phyloP scores from a whole-genome alignment of 257 asterid species.

The Marsdenia floribunda region DNA sequence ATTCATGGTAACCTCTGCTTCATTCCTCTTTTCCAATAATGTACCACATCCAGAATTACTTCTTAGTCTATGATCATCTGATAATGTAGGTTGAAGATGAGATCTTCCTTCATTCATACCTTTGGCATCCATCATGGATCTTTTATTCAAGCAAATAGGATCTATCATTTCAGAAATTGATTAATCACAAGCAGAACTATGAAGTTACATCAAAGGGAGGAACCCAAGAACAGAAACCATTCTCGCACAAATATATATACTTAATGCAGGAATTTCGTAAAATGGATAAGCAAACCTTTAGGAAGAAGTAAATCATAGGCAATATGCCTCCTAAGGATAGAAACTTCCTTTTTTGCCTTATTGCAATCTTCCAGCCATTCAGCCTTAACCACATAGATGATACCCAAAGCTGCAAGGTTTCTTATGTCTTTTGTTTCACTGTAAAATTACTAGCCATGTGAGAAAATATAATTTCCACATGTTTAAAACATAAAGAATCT shows the following conservation, averaged over 20 bases:
- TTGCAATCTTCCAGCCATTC: conserved; percentile 91
- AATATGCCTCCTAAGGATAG: conserved; percentile 70
- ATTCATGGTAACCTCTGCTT: conserved; percentile 20
- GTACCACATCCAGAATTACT: conserved; percentile 30
- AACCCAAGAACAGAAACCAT: conserved; percentile 8
- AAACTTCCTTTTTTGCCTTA: conserved; percentile 63
- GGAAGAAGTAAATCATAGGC: conserved; percentile 87
- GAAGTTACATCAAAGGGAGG: conserved; percentile 15
- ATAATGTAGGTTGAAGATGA: conserved; percentile 29
- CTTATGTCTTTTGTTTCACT: conserved; percentile 83
- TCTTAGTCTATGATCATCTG: conserved; percentile 24
- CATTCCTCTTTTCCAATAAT: conserved; percentile 33
- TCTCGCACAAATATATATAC: not conserved
- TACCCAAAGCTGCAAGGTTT: conserved; percentile 74
- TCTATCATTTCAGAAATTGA: conserved; percentile 34
- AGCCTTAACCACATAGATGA: conserved; percentile 62
- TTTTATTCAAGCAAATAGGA: conserved; percentile 36
- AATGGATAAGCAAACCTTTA: conserved; percentile 46
- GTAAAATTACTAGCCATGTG: conserved; percentile 33
- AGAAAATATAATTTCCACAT: not conserved
- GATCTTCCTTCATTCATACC: conserved; percentile 42
- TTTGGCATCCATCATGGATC: conserved; percentile 30
- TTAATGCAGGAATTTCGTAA: not conserved
- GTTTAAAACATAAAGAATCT: not conserved
- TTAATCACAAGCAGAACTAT: not conserved